phyloP scores from a whole-genome alignment of 805 yeast genomes.

The Zygosaccharomyces pseudorouxii region DNA sequence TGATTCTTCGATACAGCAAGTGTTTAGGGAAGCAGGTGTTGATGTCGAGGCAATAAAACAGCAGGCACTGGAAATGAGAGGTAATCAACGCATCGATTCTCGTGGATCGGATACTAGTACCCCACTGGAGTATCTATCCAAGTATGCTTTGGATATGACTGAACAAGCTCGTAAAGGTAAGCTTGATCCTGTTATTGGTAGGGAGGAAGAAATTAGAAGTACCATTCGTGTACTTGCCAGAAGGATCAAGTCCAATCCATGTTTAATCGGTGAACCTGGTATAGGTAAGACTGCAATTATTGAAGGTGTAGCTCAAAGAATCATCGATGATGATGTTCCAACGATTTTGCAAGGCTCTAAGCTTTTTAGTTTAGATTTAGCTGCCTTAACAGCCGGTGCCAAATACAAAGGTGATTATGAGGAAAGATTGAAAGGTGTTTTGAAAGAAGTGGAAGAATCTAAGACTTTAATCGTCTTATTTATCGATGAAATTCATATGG shows the following conservation, averaged over 20 bases:
- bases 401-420: conserved; percentile 98
- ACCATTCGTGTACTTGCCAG: conserved; percentile 94
- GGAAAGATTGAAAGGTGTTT: conserved; percentile 94
- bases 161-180: conserved; percentile 91
- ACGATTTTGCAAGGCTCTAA: conserved; percentile 74
- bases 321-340: conserved; percentile 93
- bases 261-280: conserved; percentile 98
- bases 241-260: conserved; percentile 94
- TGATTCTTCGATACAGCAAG: conserved; percentile 61
- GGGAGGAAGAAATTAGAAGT: conserved; percentile 96
- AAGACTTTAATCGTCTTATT: conserved; percentile 82
- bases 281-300: conserved; percentile 98
- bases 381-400: conserved; percentile 97
- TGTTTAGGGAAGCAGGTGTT: conserved; percentile 68
- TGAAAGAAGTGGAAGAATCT: conserved; percentile 87
- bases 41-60: conserved; percentile 68
- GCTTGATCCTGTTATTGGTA: conserved; percentile 96
- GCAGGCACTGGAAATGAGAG: conserved; percentile 78
- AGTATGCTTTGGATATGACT: conserved; percentile 92
- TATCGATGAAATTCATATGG: conserved; percentile 97
- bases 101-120: conserved; percentile 89
- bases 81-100: conserved; percentile 86
- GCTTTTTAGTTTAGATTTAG: conserved; percentile 84
- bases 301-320: conserved; percentile 97
- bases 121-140: conserved; percentile 74